A percentile compares a stretch with the other conserved stretches of the same genome.
These are phyloP conservation scores for Tulasnella sp. DNA, from an alignment of 768 basidiomycete species.

Conservation along the genomic window DNA sequence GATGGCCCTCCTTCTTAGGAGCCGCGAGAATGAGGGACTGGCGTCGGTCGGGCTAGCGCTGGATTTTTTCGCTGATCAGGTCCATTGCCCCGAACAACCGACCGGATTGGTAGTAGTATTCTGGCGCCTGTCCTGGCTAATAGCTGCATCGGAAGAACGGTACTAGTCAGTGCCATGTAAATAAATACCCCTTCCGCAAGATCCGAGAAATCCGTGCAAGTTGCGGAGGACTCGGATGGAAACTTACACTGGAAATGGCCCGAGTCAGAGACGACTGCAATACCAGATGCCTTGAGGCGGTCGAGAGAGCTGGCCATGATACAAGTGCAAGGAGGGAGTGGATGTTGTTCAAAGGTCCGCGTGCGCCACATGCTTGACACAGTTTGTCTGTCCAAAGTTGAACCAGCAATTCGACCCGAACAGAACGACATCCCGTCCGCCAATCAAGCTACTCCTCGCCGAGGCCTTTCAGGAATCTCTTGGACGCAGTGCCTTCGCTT, in stretches of 20 bases:
- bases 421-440: neutral
- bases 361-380: neutral
- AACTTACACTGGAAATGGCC: conserved; percentile 81
- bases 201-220: neutral
- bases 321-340: too few species aligned
- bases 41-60: neutral
- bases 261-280: conserved; percentile 94
- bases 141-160: conserved; percentile 45
- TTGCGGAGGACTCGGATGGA: neutral
- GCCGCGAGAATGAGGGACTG: conserved; percentile 69
- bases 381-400: neutral
- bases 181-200: too few species aligned
- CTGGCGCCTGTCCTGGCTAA: conserved; percentile 96
- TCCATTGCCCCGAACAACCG: neutral
- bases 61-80: neutral
- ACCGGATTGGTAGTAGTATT: conserved; percentile 99
- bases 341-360: too few species aligned
- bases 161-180: neutral
- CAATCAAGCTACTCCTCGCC: neutral
- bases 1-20: conserved; percentile 78
- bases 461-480: neutral
- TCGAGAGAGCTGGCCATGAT: conserved; percentile 35
- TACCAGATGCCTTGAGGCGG: conserved; percentile 80
- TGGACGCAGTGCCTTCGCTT: neutral
- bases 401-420: neutral